phyloP scores from a whole-genome alignment of 306 rosid species.

The Sindora glabra region DNA sequence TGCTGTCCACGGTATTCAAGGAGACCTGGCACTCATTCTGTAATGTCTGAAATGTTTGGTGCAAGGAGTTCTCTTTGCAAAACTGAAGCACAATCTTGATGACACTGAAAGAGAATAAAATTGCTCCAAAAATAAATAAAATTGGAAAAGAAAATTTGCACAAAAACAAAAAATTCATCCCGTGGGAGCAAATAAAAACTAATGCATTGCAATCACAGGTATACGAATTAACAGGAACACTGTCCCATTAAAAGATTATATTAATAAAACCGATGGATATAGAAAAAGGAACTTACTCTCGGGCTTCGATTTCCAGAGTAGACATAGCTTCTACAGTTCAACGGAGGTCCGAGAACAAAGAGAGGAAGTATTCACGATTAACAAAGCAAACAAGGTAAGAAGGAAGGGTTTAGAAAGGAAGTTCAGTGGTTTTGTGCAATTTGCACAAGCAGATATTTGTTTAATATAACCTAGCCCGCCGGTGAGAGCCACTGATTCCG shows the following conservation, averaged over 20 bases:
- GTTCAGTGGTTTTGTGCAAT: too few species aligned
- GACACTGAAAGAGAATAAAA: slow-evolving; percentile 44
- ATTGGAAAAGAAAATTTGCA: background rate
- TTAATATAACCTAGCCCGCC: too few species aligned
- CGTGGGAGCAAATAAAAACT: background rate
- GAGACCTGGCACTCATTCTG: slow-evolving; percentile 98
- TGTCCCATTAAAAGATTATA: too few species aligned
- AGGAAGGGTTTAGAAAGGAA: too few species aligned
- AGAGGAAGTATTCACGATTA: background rate
- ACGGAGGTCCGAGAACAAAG: background rate
- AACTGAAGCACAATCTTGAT: slow-evolving; percentile 97
- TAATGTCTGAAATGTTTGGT: slow-evolving; percentile 81
- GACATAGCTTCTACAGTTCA: slow-evolving; percentile 41
- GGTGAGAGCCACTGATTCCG: too few species aligned
- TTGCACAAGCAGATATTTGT: too few species aligned
- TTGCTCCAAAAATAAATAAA: background rate
- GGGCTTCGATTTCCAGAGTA: slow-evolving; percentile 95
- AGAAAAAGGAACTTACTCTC: slow-evolving; percentile 51
- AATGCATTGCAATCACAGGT: background rate
- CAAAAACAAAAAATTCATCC: background rate
- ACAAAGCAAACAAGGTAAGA: background rate
- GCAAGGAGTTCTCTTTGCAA: slow-evolving; percentile 91
- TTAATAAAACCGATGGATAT: background rate
- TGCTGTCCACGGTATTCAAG: slow-evolving; percentile 90
- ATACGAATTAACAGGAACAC: too few species aligned